Conservation (phyloP, 2,329 filamentous ascomycete species). For the Colletotrichum filicis region DNA sequence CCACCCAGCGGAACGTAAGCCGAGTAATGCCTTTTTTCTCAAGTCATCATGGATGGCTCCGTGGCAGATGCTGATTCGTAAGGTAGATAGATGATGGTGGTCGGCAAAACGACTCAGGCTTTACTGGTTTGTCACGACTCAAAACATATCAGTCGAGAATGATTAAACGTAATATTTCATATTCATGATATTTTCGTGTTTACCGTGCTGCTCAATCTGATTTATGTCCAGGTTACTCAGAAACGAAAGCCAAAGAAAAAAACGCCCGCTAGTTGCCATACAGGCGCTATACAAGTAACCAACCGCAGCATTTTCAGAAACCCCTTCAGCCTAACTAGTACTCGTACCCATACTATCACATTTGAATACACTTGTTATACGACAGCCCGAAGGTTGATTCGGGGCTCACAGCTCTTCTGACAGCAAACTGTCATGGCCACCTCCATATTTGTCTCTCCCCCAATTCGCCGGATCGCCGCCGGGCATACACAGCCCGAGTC, state of each 20-base stretch:
- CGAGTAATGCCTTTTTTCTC: neutral
- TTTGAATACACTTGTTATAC: neutral
- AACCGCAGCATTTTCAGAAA: neutral
- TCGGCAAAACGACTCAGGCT: neutral
- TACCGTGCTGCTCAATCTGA: neutral
- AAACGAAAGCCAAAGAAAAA: neutral
- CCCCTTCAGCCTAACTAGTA: neutral
- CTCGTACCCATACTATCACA: neutral
- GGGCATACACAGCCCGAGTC: slow-evolving; percentile 88
- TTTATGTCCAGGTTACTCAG: neutral
- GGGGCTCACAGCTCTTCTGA: slow-evolving; percentile 25
- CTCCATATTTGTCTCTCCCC: slow-evolving; percentile 59
- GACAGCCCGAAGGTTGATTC: neutral
- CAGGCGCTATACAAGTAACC: neutral
- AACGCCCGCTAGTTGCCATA: neutral
- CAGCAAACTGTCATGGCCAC: slow-evolving; percentile 29
- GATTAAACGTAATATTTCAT: neutral
- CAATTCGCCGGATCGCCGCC: slow-evolving; percentile 78
- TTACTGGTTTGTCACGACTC: neutral
- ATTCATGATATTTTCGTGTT: neutral
- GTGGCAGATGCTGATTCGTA: neutral
- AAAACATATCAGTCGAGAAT: neutral
- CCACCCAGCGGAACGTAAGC: too few species aligned
- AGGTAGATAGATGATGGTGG: too few species aligned
- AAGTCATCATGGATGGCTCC: neutral